These are phyloP conservation scores for Codiaeum variegatum DNA, from an alignment of 441 rosid species.

Conservation along the genomic window DNA sequence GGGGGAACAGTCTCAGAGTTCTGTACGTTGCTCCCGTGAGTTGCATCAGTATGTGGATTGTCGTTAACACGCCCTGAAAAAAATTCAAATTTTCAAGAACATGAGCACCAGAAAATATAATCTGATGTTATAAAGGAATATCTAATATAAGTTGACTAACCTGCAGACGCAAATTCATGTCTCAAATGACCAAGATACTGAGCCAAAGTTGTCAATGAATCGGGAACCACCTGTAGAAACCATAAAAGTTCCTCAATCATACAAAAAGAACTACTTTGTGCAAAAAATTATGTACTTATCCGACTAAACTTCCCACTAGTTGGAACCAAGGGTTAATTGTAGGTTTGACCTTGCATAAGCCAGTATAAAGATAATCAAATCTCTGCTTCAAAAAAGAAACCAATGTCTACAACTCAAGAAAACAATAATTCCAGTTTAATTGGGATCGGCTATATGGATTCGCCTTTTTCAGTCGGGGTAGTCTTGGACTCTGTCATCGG, in stretches of 20 bases:
- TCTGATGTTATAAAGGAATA: background rate
- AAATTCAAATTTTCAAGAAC: background rate
- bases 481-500: too few relatives aligned
- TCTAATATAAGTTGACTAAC: background rate
- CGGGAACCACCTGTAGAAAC: slow-evolving; percentile 4
- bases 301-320: background rate
- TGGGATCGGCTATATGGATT: too few relatives aligned
- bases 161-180: slow-evolving; percentile 31
- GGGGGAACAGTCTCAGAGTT: background rate
- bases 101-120: background rate
- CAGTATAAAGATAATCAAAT: background rate
- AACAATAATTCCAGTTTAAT: too few relatives aligned
- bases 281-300: background rate
- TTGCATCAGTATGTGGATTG: background rate
- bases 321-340: background rate
- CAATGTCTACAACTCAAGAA: too few relatives aligned
- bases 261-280: background rate
- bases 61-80: background rate
- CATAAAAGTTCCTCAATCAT: background rate
- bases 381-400: background rate
- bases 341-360: background rate
- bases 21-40: background rate
- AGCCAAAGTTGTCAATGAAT: slow-evolving; percentile 63
- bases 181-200: slow-evolving; percentile 48
- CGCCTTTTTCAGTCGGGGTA: too few relatives aligned